Evolutionary conservation across 345 rosid species (phyloP).

Genomic region (Linum lewisii): DNA sequence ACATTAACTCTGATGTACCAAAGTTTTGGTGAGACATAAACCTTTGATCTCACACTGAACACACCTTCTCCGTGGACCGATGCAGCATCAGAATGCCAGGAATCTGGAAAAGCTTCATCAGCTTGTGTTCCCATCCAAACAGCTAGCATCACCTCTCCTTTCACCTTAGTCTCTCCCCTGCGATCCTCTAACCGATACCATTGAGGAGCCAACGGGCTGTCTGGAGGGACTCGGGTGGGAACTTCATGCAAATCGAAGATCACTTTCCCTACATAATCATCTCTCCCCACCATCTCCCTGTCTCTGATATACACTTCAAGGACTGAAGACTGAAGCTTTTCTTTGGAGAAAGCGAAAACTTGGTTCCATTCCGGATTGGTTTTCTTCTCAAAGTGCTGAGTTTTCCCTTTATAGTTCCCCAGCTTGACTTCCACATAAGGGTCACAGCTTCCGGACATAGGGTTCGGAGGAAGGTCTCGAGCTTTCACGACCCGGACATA

Average conservation of each 20-base stretch:
- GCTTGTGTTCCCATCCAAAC: constrained; percentile 33
- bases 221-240: constrained; percentile 28
- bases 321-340: constrained; percentile 21
- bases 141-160: constrained; percentile 26
- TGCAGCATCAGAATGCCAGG: constrained; percentile 26
- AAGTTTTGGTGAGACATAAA: constrained; percentile 25
- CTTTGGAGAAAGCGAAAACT: constrained; percentile 28
- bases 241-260: constrained; percentile 26
- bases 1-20: constrained; percentile 28
- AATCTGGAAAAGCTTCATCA: constrained; percentile 26
- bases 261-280: constrained; percentile 23
- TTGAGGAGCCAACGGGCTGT: constrained; percentile 26
- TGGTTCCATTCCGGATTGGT: constrained; percentile 25
- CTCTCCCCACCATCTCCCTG: constrained; percentile 16
- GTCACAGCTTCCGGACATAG: constrained; percentile 23
- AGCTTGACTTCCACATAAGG: constrained; percentile 25
- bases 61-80: constrained; percentile 22
- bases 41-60: constrained; percentile 21
- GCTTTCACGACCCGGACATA: constrained; percentile 26
- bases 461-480: constrained; percentile 20
- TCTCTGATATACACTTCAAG: constrained; percentile 21
- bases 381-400: constrained; percentile 27
- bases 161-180: constrained; percentile 13
- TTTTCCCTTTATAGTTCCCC: constrained; percentile 23
- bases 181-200: constrained; percentile 23